phyloP scores from a whole-genome alignment of 805 yeast genomes.

The Zygoascus ofunaensis region DNA sequence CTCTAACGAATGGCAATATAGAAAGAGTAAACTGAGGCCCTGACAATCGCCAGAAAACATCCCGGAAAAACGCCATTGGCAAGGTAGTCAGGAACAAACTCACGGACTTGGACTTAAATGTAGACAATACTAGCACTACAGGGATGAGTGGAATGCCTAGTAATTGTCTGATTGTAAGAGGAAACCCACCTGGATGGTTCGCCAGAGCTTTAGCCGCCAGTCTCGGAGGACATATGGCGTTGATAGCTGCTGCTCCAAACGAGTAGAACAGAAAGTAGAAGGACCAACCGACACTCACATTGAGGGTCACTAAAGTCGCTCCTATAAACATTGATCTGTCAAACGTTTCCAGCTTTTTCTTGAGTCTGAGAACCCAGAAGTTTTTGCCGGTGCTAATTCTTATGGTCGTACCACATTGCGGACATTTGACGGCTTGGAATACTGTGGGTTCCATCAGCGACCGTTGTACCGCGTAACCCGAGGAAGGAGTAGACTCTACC shows the following conservation, averaged over 20 bases:
- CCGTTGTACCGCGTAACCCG: background rate
- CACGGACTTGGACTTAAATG: slow-evolving; percentile 12
- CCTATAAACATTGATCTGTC: slow-evolving; percentile 8
- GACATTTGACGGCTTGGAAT: slow-evolving; percentile 18
- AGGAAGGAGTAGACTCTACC: slow-evolving; percentile 15
- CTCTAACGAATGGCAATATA: slow-evolving; percentile 14
- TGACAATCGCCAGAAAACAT: slow-evolving; percentile 14
- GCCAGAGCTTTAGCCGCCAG: slow-evolving; percentile 18
- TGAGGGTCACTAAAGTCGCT: slow-evolving; percentile 11
- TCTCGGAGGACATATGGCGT: slow-evolving; percentile 22
- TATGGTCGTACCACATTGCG: slow-evolving; percentile 26
- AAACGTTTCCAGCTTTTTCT: slow-evolving; percentile 15
- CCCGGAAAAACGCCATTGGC: slow-evolving; percentile 16
- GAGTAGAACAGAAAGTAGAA: slow-evolving; percentile 22
- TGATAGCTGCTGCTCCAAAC: slow-evolving; percentile 23
- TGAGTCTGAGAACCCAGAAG: slow-evolving; percentile 11
- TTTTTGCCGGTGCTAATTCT: slow-evolving; percentile 13
- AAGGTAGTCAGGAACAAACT: slow-evolving; percentile 10
- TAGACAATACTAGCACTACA: slow-evolving; percentile 16
- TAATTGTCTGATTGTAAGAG: slow-evolving; percentile 15
- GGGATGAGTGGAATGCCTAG: slow-evolving; percentile 22
- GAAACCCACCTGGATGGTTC: slow-evolving; percentile 8
- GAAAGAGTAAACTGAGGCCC: slow-evolving; percentile 18
- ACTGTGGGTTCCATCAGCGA: slow-evolving; percentile 4
- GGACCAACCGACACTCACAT: slow-evolving; percentile 11